Evolutionary conservation across 768 basidiomycete genomes (phyloP), one percentile per base, ranked within the genome.

Genomic region (Pulveroboletus sp.): DNA sequence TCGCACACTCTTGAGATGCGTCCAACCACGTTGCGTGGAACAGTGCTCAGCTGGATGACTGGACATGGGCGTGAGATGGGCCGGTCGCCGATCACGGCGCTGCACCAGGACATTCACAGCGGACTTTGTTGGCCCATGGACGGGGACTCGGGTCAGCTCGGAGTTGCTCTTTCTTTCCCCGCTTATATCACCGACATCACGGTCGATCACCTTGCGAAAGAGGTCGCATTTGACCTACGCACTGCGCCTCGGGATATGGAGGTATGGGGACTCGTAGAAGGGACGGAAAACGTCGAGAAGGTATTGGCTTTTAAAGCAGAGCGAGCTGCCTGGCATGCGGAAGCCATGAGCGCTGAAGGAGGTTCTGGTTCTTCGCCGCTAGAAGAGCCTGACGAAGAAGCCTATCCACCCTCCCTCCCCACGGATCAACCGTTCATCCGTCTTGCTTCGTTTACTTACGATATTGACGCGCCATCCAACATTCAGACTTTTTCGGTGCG

Each of bases 81-180:
- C n/a, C 81, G 83, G 14, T 80, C 90, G 1, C 93, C 95, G 1
- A 81, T 92, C 43, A 86, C 81, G 0, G 91, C 90, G 3, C 74
- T 99, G n/a, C 87, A 95, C 60, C 85, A 89, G 51, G 91, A 96
- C 54, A 72, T 76, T 26, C 79, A 86, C 48, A 82, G 82, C 31
- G 95, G 96, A 4, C 78, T 85, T 49, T 99, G 95, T 69, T 99
- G 95, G 93, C 90, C 95, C 1, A 92, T 98, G 71, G 72, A 71
- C 6, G 94, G 94, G 0, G 60, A 74, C 15, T 66, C 78, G 42
- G 95, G 94, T 4, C 89, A 89, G 60, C 71, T 98, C 9, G 95
- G 91, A 5, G 83, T 99, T 28, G 73, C 76, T 32, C 81, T 99
- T 27, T 82, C 83, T 2, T 76, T 78, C 6, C 73, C 74, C n/a